A percentile compares a stretch with the other conserved stretches of the same genome.
These are phyloP conservation scores for Pelargonium fulgidum DNA, from an alignment of 441 rosid species.

Conservation along the genomic window DNA sequence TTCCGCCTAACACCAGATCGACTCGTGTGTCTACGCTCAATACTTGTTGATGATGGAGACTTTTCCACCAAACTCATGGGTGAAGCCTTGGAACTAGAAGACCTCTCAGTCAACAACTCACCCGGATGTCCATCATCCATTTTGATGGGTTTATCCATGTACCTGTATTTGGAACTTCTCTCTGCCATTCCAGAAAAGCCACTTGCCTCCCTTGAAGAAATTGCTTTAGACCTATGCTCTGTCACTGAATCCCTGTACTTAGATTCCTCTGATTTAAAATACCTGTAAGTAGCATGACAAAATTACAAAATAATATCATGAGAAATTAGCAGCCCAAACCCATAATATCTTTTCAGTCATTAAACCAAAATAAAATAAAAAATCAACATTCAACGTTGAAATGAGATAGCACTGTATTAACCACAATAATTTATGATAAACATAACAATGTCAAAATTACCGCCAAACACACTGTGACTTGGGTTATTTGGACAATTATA, in stretches of 20 bases:
- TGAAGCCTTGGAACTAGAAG: constrained; percentile 71
- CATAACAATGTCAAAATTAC: neutral
- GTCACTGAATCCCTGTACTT: constrained; percentile 38
- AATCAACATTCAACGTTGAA: neutral
- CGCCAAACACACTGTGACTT: no score
- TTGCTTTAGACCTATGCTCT: constrained; percentile 51
- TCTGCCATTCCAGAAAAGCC: constrained; percentile 53
- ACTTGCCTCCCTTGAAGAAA: constrained; percentile 47
- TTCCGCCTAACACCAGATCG: constrained; percentile 54
- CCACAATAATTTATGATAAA: neutral
- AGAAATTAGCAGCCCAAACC: no score
- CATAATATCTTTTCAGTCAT: no score
- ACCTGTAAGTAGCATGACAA: constrained; percentile 44
- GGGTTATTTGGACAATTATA: neutral
- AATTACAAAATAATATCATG: no score
- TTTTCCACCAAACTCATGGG: constrained; percentile 61
- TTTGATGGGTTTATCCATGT: constrained; percentile 49
- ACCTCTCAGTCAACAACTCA: constrained; percentile 61
- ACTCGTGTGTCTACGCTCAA: constrained; percentile 64
- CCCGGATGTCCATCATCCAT: constrained; percentile 59
- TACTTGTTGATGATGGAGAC: constrained; percentile 72
- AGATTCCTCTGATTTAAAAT: constrained; percentile 42
- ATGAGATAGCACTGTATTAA: neutral
- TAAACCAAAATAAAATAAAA: no score
- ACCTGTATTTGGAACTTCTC: constrained; percentile 52